These are phyloP conservation scores for Cladosporium sp. DNA, from an alignment of 2,329 filamentous ascomycete genomes.

Conservation along the genomic window DNA sequence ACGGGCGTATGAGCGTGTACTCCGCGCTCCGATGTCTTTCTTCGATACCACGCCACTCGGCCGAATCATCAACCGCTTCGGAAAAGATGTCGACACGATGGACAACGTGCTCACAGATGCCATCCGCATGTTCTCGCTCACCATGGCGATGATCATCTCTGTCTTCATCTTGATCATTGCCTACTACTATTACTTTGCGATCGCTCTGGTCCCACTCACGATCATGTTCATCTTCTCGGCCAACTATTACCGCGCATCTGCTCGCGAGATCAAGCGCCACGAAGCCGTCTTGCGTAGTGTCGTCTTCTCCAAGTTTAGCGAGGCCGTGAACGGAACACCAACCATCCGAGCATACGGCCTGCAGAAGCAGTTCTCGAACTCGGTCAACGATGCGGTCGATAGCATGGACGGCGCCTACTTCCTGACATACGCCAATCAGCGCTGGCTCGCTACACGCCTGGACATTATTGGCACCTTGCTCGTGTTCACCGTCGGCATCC, in stretches of 20 bases:
- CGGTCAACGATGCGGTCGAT: conserved; percentile 72
- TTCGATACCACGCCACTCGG: conserved; percentile 96
- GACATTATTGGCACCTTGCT: conserved; percentile 80
- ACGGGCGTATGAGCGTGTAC: conserved; percentile 70
- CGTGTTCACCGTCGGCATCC: conserved; percentile 81
- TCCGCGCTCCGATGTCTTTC: conserved; percentile 74
- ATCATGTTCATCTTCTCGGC: conserved; percentile 77
- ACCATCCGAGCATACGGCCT: conserved; percentile 89
- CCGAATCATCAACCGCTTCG: conserved; percentile 94
- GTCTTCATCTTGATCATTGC: conserved; percentile 89
- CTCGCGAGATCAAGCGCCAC: conserved; percentile 90
- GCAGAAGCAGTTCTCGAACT: conserved; percentile 66
- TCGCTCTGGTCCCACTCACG: conserved; percentile 65
- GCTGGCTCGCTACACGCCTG: conserved; percentile 83
- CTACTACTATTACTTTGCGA: conserved; percentile 87
- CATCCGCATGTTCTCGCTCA: conserved; percentile 89
- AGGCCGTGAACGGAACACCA: conserved; percentile 78
- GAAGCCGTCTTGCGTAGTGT: conserved; percentile 82
- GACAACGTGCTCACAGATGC: conserved; percentile 87
- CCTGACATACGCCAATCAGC: conserved; percentile 90
- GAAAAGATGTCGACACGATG: conserved; percentile 93
- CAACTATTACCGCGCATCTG: conserved; percentile 84
- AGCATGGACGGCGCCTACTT: conserved; percentile 94
- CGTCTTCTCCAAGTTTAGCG: conserved; percentile 87
- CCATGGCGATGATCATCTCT: conserved; percentile 72